phyloP scores from a whole-genome alignment of 2,329 filamentous ascomycete species.

The Drechmeria coniospora region DNA sequence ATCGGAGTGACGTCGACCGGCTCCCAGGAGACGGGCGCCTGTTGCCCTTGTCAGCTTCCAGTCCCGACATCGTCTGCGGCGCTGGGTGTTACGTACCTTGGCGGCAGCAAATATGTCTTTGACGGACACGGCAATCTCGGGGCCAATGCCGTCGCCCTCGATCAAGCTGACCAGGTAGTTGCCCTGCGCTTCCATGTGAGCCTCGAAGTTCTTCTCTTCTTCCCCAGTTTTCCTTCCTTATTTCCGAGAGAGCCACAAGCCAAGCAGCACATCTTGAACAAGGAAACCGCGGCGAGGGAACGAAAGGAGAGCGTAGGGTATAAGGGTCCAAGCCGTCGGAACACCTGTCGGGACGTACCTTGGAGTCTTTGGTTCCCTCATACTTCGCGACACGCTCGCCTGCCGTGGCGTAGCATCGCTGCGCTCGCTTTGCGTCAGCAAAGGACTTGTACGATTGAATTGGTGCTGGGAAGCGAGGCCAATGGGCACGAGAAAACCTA shows the following conservation, averaged over 20 bases:
- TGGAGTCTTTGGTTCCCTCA: slow-evolving; percentile 73
- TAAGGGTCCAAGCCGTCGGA: too few relatives aligned
- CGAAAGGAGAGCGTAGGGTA: not conserved
- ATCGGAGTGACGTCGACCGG: slow-evolving; percentile 89
- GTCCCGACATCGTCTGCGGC: slow-evolving; percentile 1
- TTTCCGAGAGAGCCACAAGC: slow-evolving; percentile 3
- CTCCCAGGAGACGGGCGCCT: slow-evolving; percentile 94
- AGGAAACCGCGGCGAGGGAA: not conserved
- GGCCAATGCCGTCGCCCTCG: slow-evolving; percentile 97
- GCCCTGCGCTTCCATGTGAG: slow-evolving; percentile 41
- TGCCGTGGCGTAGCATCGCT: slow-evolving; percentile 48
- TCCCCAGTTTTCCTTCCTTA: slow-evolving; percentile 8
- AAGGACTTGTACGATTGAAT: slow-evolving; percentile 1
- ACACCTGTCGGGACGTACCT: slow-evolving; percentile 58
- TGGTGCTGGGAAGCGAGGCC: not conserved
- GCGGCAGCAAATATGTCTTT: slow-evolving; percentile 98
- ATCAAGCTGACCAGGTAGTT: slow-evolving; percentile 95
- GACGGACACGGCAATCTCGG: slow-evolving; percentile 92
- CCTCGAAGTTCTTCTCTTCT: too few relatives aligned
- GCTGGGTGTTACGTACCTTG: slow-evolving; percentile 43
- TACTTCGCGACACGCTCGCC: slow-evolving; percentile 77
- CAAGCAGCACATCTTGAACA: slow-evolving; percentile 20
- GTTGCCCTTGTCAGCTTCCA: slow-evolving; percentile 1
- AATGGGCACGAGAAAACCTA: slow-evolving; percentile 18
- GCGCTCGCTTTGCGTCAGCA: slow-evolving; percentile 21